phyloP scores from a whole-genome alignment of 1,139 yeast genomes.

The Sugiyamaella pinicola region DNA sequence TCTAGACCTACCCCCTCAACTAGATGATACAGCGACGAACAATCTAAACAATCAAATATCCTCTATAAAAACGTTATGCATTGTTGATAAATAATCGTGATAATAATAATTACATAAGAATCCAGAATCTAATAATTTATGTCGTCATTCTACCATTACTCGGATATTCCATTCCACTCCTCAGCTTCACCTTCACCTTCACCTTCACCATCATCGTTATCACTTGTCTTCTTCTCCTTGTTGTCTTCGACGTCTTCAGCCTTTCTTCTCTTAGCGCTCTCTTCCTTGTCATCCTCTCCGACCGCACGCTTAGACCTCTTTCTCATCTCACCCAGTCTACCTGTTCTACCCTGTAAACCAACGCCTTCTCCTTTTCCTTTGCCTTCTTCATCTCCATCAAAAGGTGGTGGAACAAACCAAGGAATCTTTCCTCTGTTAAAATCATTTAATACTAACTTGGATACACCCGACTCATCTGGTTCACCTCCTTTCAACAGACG shows the following conservation, averaged over 20 bases:
- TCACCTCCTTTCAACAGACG: constrained; percentile 95
- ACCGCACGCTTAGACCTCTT: constrained; percentile 25
- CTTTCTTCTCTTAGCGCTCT: constrained; percentile 16
- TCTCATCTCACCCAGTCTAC: constrained; percentile 36
- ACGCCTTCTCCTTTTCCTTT: constrained; percentile 28
- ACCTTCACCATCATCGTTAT: too few relatives aligned
- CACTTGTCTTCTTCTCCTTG: too few relatives aligned
- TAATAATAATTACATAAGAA: constrained; percentile 11
- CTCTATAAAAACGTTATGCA: constrained; percentile 1
- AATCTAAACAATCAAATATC: constrained; percentile 3
- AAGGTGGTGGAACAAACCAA: constrained; percentile 95
- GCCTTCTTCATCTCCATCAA: constrained; percentile 39
- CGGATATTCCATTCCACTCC: constrained; percentile 33
- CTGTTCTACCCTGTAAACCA: constrained; percentile 30
- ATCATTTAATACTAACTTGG: constrained; percentile 88
- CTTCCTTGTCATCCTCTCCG: constrained; percentile 26
- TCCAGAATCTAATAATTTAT: neutral
- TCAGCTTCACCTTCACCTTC: constrained; percentile 21
- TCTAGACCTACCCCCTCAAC: neutral
- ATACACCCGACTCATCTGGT: constrained; percentile 92
- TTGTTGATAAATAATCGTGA: constrained; percentile 12
- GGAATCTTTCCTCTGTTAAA: constrained; percentile 97
- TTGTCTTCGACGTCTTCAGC: constrained; percentile 34
- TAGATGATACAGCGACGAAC: neutral
- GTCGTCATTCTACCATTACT: constrained; percentile 1